Conservation (phyloP, 208 protist species). For the Trichomonas tenax region DNA sequence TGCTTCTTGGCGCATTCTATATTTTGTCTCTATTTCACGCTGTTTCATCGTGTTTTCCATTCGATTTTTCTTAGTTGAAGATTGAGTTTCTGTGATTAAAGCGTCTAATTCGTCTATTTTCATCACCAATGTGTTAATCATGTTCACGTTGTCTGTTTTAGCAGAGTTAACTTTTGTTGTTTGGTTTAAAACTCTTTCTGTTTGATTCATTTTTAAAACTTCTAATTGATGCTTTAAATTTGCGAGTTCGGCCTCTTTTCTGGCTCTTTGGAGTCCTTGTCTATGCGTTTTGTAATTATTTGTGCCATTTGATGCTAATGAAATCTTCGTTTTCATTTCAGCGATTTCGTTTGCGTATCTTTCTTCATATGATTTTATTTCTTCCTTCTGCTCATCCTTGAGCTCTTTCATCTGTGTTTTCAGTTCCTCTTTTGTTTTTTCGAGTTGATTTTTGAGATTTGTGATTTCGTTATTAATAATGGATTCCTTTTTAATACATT, state of each 20-base stretch:
- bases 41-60: not conserved
- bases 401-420: not conserved
- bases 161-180: not conserved
- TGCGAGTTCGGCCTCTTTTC: not conserved
- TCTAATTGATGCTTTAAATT: not conserved
- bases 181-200: not conserved
- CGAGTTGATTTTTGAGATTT: not conserved
- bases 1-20: not conserved
- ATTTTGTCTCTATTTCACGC: not conserved
- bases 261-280: not conserved
- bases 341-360: not conserved
- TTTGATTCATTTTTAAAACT: not conserved
- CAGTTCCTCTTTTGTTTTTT: not conserved
- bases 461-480: not conserved
- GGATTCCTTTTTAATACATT: not conserved
- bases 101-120: not conserved
- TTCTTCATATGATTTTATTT: not conserved
- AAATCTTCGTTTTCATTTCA: not conserved
- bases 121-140: not conserved
- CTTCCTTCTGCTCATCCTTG: not conserved
- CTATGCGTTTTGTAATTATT: not conserved
- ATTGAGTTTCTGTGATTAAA: not conserved
- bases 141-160: not conserved
- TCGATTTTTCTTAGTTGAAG: not conserved
- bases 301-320: not conserved